A percentile compares a stretch with the other conserved stretches of the same genome.
phyloP scores from a whole-genome alignment of 495 filamentous ascomycete genomes.

The Penicillium malachiteum region DNA sequence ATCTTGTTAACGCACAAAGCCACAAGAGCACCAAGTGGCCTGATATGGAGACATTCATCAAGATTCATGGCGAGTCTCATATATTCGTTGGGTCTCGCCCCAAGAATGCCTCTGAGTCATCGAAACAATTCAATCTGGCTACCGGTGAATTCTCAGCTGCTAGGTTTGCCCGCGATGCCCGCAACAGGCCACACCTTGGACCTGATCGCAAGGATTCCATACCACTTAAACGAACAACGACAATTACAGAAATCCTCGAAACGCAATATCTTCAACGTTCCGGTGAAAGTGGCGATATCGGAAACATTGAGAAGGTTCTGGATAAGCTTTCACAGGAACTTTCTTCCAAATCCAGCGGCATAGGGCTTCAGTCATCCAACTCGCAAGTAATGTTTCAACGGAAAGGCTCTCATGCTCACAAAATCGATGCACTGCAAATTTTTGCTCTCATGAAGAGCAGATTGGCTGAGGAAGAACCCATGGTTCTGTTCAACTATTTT shows the following conservation, averaged over 20 bases:
- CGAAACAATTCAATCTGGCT: conserved; percentile 30
- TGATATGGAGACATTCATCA: conserved; percentile 35
- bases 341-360: conserved; percentile 12
- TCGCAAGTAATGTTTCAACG: conserved; percentile 4
- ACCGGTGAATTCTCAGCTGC: conserved; percentile 25
- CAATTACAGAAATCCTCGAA: conserved; percentile 24
- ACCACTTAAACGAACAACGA: conserved; percentile 21
- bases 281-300: conserved; percentile 12
- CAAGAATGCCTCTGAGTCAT: conserved; percentile 25
- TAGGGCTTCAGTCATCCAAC: conserved; percentile 7
- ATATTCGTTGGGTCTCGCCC: conserved; percentile 29
- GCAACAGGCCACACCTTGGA: conserved; percentile 11
- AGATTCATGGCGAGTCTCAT: conserved; percentile 34
- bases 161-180: conserved; percentile 28
- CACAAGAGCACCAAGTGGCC: conserved; percentile 28
- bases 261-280: conserved; percentile 16
- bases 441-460: conserved; percentile 27
- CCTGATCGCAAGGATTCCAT: conserved; percentile 27
- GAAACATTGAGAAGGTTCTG: conserved; percentile 23
- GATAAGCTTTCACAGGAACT: conserved; percentile 24
- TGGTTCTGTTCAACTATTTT: conserved; percentile 31
- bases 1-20: conserved; percentile 20
- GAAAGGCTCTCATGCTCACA: conserved; percentile 25
- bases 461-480: conserved; percentile 30
- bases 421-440: conserved; percentile 27